Evolutionary conservation across 768 basidiomycete species (phyloP), one percentile per base, ranked within the genome.

Genomic region (Mycena crocata): DNA sequence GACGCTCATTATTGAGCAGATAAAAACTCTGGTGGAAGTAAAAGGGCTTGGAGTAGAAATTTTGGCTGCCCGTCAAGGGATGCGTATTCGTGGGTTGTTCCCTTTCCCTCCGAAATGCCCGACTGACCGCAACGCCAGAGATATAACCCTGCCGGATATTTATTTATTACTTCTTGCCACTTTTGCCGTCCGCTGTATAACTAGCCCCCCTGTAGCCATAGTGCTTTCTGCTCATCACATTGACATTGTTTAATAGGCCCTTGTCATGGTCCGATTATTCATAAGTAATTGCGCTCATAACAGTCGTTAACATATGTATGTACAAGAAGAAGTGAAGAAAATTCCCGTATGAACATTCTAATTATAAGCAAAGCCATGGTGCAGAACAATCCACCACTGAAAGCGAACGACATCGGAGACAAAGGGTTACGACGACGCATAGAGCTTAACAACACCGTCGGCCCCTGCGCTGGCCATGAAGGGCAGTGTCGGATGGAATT

Each of bases 401-500:
- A 59, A 69, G 64, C 57, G 59, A 61, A 57, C 55, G 57, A 40
- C 72, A 68, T 50, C 73, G 44, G 23, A 40, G 64, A 72, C 40
- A 66, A 62, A 57, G 39, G 35, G 52, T 40, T 84, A 94, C 80
- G 92, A 94, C 73, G 92, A 93, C 67, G 93, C 92, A 77, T 93
- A 98, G 30, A 98, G 83, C 79, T 95, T 95, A 66, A 98, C 90
- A 48, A 95, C 91, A 30, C 96, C 96, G 79, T 98, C 97, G 15
- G 95, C 94, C n/a, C 97, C 97, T 23, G 94, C 93, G 76, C 94
- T 97, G 19, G 92, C 94, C 86, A 98, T 89, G 74, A 96, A 89
- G 31, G 93, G 92, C 62, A 96, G 78, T 65, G 91, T 87, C 15
- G 91, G 89, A 75, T 95, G 93, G 80, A 93, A 93, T 68, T 92